Percentiles rank a stretch among this genome's conserved stretches.
phyloP scores from a whole-genome alignment of 108 stramenopile genomes.

The Hondaea fermentalgiana region DNA sequence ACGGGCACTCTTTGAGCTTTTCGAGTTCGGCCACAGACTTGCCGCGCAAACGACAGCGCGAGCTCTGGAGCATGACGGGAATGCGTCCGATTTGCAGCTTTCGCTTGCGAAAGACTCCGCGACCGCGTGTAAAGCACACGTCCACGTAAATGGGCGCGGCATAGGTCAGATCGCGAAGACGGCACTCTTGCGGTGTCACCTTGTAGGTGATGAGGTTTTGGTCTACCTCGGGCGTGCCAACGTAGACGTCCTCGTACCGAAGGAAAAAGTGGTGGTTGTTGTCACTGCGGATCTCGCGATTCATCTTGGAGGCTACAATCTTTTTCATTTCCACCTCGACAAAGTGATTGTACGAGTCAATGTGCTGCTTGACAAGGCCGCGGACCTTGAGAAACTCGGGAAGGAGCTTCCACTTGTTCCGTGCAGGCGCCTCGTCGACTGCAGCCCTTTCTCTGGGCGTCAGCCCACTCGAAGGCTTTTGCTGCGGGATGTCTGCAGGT shows the following conservation, averaged over 20 bases:
- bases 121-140: conserved; percentile 19
- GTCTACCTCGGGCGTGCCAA: conserved; percentile 76
- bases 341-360: conserved; percentile 97
- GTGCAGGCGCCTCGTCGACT: background rate
- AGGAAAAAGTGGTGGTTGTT: conserved; percentile 75
- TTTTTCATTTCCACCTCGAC: conserved; percentile 96
- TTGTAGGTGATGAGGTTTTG: conserved; percentile 76
- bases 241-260: conserved; percentile 88
- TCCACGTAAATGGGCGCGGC: conserved; percentile 81
- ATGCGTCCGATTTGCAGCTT: conserved; percentile 62
- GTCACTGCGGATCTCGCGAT: conserved; percentile 74
- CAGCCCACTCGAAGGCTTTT: background rate
- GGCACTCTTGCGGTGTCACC: conserved; percentile 95
- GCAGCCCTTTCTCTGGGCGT: background rate
- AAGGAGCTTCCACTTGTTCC: conserved; percentile 8
- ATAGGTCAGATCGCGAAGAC: conserved; percentile 92
- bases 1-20: conserved; percentile 96
- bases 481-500: background rate
- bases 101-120: conserved; percentile 50
- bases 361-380: conserved; percentile 95
- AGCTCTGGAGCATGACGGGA: conserved; percentile 90
- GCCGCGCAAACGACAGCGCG: conserved; percentile 85
- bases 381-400: conserved; percentile 93
- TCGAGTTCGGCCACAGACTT: conserved; percentile 86
- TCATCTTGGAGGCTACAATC: conserved; percentile 82